These are phyloP conservation scores for Phytopythium cucurbitacearum DNA, from an alignment of 352 stramenopile species.

Conservation along the genomic window DNA sequence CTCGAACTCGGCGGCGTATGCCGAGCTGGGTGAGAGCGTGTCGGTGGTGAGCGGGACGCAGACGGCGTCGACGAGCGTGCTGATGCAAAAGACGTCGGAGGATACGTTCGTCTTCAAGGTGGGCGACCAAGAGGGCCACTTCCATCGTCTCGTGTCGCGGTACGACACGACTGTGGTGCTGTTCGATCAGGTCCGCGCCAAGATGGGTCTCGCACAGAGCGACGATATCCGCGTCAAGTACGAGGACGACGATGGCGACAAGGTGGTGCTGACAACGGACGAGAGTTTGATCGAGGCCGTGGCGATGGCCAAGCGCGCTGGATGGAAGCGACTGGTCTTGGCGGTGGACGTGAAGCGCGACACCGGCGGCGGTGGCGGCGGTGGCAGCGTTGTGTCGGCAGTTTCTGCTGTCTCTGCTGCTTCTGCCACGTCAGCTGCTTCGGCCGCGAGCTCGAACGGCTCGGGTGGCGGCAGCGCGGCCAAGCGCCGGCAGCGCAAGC, in stretches of 20 bases:
- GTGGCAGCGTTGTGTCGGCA: conserved; percentile 15
- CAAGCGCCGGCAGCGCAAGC: conserved; percentile 41
- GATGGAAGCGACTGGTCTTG: conserved; percentile 83
- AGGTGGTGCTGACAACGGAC: conserved; percentile 80
- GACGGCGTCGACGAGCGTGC: conserved; percentile 66
- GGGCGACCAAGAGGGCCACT: conserved; percentile 77
- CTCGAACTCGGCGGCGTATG: conserved; percentile 62
- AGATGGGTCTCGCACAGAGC: conserved; percentile 57
- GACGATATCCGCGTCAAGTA: conserved; percentile 83
- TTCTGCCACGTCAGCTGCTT: conserved; percentile 1
- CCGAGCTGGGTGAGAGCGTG: conserved; percentile 81
- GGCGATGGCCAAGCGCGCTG: conserved; percentile 76
- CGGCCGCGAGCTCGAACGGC: conserved; percentile 13
- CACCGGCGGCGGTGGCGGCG: conserved; percentile 21
- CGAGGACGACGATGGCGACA: conserved; percentile 85
- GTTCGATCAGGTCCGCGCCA: conserved; percentile 78
- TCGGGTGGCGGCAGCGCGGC: conserved; percentile 5
- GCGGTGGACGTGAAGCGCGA: conserved; percentile 70
- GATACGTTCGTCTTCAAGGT: conserved; percentile 89
- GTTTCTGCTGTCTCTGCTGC: conserved; percentile 32
- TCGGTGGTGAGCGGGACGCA: conserved; percentile 82
- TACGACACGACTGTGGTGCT: conserved; percentile 68
- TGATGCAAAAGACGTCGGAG: conserved; percentile 63
- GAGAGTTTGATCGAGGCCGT: conserved; percentile 85
- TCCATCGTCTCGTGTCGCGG: conserved; percentile 80